Base-by-base conservation (phyloP, 768 basidiomycete species). In the Collybia sp. region DNA sequence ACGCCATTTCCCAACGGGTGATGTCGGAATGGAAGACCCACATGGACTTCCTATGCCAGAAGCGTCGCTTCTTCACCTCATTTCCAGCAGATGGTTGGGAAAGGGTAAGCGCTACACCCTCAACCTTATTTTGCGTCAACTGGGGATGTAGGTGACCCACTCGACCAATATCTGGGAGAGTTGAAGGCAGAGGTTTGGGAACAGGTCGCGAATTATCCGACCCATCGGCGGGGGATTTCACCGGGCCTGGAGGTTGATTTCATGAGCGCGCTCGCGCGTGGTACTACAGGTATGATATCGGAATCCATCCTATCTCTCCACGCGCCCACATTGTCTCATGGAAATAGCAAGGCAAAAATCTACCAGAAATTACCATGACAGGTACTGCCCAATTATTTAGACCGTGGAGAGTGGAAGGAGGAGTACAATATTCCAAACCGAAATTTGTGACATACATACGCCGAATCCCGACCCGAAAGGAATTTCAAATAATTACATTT, bases 51-150 rank as follows among this genome's bases (percentile, higher is more conserved):
- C 53, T 72, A 6, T 53, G 56, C n/a, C 56, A 63, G 20, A 64
- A 64, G 44, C 53, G 56, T 13, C 54, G 60, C 42, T 54, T 57
- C 40, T 42, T 49, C 36, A 53, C 51, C 9, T 25, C 25, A 25
- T 25, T 25, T 8, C 62, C 75, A 13, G 65, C 68, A 6, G 45
- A 58, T 16, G 72, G 74, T 48, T 64, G 63, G 56, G 70, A 73
- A 18, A 18, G 17, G 10, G 35, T 13, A n/a, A 37, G 17, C 17
- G 6, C 6, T 10, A 37, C 17, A 13, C 3, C 17, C 17, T 37
- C 4, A 37, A 13, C n/a, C 17, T 37, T 10, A 10, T 37, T 37
- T 13, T 37, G 10, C 35, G 25, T 37, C 6, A 37, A n/a, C 35
- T 37, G n/a, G n/a, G 13, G 4, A 37, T 10, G 4, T 10, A 37